A percentile compares a stretch with the other conserved stretches of the same genome.
Evolutionary conservation across 2,329 filamentous ascomycete species (phyloP).

Genomic region (Stagonosporopsis cucurbitacearum): DNA sequence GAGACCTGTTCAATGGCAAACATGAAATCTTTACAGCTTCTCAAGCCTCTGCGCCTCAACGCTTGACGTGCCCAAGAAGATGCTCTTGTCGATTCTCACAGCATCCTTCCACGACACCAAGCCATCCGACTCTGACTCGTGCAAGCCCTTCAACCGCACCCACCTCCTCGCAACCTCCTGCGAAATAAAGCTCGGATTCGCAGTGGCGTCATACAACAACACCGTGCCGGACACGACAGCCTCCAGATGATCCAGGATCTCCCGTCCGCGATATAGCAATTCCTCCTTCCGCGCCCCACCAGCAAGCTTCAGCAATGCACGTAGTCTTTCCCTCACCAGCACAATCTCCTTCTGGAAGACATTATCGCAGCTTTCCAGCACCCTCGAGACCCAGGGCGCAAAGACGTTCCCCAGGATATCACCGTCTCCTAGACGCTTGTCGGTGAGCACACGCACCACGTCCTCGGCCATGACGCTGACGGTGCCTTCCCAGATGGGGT

Average conservation of each 20-base stretch:
- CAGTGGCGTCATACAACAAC: conserved; percentile 48
- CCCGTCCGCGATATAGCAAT: conserved; percentile 35
- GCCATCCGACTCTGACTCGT: neutral
- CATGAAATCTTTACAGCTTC: conserved; percentile 11
- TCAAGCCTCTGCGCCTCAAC: neutral
- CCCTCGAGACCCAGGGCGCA: conserved; percentile 23
- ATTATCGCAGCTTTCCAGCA: conserved; percentile 16
- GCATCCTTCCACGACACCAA: conserved; percentile 12
- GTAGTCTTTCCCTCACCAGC: conserved; percentile 19
- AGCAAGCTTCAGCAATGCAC: conserved; percentile 15
- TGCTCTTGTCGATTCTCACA: conserved; percentile 24
- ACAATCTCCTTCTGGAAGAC: conserved; percentile 18
- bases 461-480: conserved; percentile 71
- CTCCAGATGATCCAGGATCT: conserved; percentile 39
- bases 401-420: conserved; percentile 31
- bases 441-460: conserved; percentile 53
- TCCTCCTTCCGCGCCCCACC: conserved; percentile 25
- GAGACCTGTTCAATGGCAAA: neutral
- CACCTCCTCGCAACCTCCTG: conserved; percentile 48
- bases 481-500: conserved; percentile 75
- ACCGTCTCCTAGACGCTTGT: conserved; percentile 40
- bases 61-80: conserved; percentile 24
- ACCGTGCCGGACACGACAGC: conserved; percentile 47
- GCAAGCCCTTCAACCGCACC: conserved; percentile 16
- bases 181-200: conserved; percentile 42